Base-by-base conservation (phyloP, 371 early-diverging fungal genomes). In the Mucor racemosus region DNA sequence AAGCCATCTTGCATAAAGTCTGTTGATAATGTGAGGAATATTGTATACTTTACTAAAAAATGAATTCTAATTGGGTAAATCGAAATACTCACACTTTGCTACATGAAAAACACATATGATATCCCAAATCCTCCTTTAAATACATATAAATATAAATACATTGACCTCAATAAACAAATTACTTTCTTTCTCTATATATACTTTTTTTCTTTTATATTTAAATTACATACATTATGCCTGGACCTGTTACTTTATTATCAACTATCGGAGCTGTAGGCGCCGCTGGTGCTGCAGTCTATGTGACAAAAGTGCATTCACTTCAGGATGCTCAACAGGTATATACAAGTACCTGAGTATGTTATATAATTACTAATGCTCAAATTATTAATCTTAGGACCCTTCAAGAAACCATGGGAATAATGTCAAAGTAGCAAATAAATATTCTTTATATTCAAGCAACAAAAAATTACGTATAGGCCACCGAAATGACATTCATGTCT, bases 1-100 rank as follows among this genome's bases (percentile, higher is more conserved):
- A 48, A 67, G 10, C 64, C 67, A n/a, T 41, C 26, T 26, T 74
- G 74, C 33, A 55, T 74, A 7, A 63, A 69, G 11, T 44, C 57
- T 0, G 14, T 74, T 13, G 73, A 73, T 50, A 10, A 39, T 35
- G 67, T 67, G n/a, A 15, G n/a, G 1, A 54, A 67, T 33, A 4
- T 60, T 14, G 48, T 74, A 1, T 60, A 65, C 34, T 69, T 74
- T 31, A 54, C 31, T 41, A 64, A 58, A 13, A 19, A 21, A 26
- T 53, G 31, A 53, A 14, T 53, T 53, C 21, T 31, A 31, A 53
- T 53, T 53, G 53, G 53, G 53, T 31, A 53, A 46, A 31, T 31
- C 53, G 13, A 53, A 53, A 53, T 53, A 53, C 19, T 31, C 53
- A 31, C 53, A 53, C 53, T 26, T 53, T 53, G 3, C 26, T 26